A percentile compares a stretch with the other conserved stretches of the same genome.
phyloP scores from a whole-genome alignment of 2,329 filamentous ascomycete genomes.

The Scedosporium aurantiacum region DNA sequence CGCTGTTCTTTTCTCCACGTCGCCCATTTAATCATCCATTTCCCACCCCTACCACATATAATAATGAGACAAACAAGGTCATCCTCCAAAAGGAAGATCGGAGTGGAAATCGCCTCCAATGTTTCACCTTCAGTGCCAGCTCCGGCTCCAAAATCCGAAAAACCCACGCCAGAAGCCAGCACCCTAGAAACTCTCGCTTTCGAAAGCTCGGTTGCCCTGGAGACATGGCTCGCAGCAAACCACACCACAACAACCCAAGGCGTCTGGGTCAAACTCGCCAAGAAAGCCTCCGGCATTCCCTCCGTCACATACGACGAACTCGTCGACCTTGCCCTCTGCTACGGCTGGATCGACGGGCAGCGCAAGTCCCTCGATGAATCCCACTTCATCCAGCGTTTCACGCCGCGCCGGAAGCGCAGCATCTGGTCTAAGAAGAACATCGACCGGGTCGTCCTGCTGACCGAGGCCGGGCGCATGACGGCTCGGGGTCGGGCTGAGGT shows the following conservation, averaged over 20 bases:
- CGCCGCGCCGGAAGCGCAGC: conserved; percentile 42
- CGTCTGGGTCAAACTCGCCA: conserved; percentile 37
- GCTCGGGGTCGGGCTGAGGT: conserved; percentile 36
- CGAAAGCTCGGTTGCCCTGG: conserved; percentile 18
- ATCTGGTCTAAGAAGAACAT: conserved; percentile 52
- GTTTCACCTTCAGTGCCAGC: no score
- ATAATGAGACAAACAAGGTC: no score
- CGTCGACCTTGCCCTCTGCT: conserved; percentile 45
- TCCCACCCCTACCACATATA: no score
- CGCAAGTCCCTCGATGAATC: conserved; percentile 29
- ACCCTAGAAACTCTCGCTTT: conserved; percentile 17
- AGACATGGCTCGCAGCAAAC: conserved; percentile 27
- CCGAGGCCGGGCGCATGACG: conserved; percentile 35
- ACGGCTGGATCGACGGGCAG: conserved; percentile 54
- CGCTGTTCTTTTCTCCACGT: no score
- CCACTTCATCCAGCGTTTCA: conserved; percentile 45
- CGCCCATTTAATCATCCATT: no score
- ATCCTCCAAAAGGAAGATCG: no score
- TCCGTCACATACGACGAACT: conserved; percentile 40
- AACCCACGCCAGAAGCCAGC: background rate
- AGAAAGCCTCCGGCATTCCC: conserved; percentile 30
- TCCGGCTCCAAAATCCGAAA: no score
- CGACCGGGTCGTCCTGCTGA: conserved; percentile 32
- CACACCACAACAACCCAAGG: conserved; percentile 20
- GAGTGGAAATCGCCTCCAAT: no score